Conservation (phyloP, 148 eudicot genomes). For the Nepenthes gracilis region DNA sequence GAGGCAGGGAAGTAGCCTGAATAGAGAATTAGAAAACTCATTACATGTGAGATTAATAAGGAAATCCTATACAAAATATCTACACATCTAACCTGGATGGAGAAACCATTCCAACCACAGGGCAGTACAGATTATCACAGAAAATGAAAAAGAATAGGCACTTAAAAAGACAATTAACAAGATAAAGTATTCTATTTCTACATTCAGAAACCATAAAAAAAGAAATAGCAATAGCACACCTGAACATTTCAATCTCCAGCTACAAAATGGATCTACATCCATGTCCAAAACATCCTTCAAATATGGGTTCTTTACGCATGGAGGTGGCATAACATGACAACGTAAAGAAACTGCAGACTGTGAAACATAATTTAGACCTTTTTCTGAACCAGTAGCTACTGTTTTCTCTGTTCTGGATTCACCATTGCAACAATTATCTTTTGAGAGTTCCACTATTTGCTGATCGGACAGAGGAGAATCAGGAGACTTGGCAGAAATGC, state of each 20-base stretch:
- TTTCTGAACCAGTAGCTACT: conserved; percentile 16
- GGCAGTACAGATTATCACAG: not conserved
- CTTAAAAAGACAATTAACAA: not conserved
- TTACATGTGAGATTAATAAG: not conserved
- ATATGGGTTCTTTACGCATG: conserved; percentile 79
- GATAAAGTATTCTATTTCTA: not conserved
- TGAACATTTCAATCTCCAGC: conserved; percentile 63
- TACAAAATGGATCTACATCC: conserved; percentile 53
- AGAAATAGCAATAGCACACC: conserved; percentile 24
- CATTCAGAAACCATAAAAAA: not conserved
- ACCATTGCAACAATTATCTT: conserved; percentile 22
- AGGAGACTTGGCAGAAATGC: conserved; percentile 18
- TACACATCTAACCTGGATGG: too few species aligned
- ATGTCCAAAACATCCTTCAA: conserved; percentile 29
- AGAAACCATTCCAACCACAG: not conserved
- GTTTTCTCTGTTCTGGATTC: conserved; percentile 29
- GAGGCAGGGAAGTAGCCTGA: conserved; percentile 41
- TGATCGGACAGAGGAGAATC: conserved; percentile 18
- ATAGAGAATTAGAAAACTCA: conserved; percentile 3
- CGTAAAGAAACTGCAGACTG: conserved; percentile 90
- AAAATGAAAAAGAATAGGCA: not conserved
- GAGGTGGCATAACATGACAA: conserved; percentile 92
- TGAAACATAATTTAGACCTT: conserved; percentile 42
- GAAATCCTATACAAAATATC: not conserved
- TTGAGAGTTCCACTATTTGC: conserved; percentile 30